A percentile compares a stretch with the other conserved stretches of the same genome.
Conservation (phyloP, 139 green algal species). For the Tetradesmus obliquus region DNA sequence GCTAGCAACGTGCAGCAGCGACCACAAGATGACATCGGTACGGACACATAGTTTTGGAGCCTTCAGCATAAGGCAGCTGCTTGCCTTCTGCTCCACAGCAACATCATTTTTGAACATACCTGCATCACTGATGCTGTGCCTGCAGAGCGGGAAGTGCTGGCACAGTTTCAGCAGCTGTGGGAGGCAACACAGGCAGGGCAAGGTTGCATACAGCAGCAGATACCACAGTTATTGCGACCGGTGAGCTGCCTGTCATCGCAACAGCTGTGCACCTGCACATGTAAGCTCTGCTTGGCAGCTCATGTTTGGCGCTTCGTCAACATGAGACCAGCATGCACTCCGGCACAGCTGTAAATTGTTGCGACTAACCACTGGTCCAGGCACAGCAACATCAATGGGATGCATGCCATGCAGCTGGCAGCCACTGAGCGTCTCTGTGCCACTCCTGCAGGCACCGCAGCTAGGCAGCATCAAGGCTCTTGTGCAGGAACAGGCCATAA, state of each 20-base stretch:
- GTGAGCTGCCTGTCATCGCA: background rate
- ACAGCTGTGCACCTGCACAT: background rate
- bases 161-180: slow-evolving; percentile 27
- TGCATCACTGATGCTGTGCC: background rate
- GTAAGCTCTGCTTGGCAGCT: too few species aligned
- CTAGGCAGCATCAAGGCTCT: slow-evolving; percentile 18
- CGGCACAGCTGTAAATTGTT: too few species aligned
- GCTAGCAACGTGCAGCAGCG: background rate
- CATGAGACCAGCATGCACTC: too few species aligned
- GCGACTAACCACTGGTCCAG: too few species aligned
- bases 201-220: background rate
- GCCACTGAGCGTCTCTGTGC: too few species aligned
- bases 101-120: too few species aligned
- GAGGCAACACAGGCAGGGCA: background rate
- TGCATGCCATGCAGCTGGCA: too few species aligned
- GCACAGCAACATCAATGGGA: too few species aligned
- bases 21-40: background rate
- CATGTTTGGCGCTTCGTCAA: too few species aligned
- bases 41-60: background rate
- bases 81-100: background rate
- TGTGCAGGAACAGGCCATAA: slow-evolving; percentile 29
- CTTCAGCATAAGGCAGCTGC: background rate
- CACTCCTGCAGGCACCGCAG: slow-evolving; percentile 50
- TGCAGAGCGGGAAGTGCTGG: slow-evolving; percentile 21
- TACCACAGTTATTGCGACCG: background rate